Conservation (phyloP, 495 filamentous ascomycete genomes). For the Articulospora tetracladia region DNA sequence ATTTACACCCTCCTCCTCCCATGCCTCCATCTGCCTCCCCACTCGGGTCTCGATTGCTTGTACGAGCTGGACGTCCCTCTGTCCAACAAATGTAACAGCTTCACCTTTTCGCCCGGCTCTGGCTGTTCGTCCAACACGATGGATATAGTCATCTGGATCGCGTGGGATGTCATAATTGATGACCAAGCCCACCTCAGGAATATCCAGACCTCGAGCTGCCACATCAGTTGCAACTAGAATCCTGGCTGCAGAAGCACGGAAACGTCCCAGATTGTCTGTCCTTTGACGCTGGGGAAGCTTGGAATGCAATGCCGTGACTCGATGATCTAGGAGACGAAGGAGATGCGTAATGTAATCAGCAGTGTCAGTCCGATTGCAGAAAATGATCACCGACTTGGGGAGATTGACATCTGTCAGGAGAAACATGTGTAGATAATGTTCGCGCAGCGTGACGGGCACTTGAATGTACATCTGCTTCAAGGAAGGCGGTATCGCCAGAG, state of each 20-base stretch:
- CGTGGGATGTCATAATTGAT: slow-evolving; percentile 94
- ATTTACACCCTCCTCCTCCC: slow-evolving; percentile 83
- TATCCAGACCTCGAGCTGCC: slow-evolving; percentile 92
- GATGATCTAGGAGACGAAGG: slow-evolving; percentile 78
- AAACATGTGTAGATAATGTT: slow-evolving; percentile 90
- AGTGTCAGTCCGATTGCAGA: slow-evolving; percentile 88
- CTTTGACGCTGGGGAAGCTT: slow-evolving; percentile 77
- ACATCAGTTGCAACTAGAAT: slow-evolving; percentile 95
- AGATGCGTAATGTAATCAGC: slow-evolving; percentile 84
- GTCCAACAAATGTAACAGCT: slow-evolving; percentile 84
- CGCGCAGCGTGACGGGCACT: slow-evolving; percentile 82
- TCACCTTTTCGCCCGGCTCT: slow-evolving; percentile 81
- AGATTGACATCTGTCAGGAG: slow-evolving; percentile 75
- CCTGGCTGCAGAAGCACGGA: slow-evolving; percentile 85
- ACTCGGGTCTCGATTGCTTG: slow-evolving; percentile 84
- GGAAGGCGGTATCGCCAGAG: slow-evolving; percentile 69
- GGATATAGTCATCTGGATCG: slow-evolving; percentile 95
- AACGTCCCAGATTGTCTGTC: slow-evolving; percentile 81
- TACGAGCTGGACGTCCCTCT: slow-evolving; percentile 84
- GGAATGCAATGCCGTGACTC: slow-evolving; percentile 88
- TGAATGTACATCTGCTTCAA: slow-evolving; percentile 83
- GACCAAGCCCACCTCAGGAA: slow-evolving; percentile 85
- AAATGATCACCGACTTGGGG: slow-evolving; percentile 77
- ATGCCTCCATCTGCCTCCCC: slow-evolving; percentile 75
- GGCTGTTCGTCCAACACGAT: slow-evolving; percentile 92